Conservation (phyloP, 1,139 yeast species). For the Petasospora fabianii region DNA sequence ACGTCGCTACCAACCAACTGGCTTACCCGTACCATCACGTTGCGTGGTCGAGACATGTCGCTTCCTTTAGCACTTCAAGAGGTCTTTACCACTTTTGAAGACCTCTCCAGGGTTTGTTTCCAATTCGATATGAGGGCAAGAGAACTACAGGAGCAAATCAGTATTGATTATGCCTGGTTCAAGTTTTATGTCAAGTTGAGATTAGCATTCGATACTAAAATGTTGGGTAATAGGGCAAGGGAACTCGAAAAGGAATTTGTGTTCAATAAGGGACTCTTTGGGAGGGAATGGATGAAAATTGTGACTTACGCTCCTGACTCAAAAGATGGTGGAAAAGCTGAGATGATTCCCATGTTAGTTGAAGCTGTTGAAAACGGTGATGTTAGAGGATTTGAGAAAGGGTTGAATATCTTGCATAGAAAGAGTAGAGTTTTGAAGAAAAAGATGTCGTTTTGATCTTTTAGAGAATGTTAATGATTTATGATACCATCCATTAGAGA, state of each 20-base stretch:
- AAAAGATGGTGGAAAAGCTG: constrained; percentile 30
- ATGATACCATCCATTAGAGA: no score
- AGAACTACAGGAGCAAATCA: constrained; percentile 44
- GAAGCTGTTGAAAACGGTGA: constrained; percentile 35
- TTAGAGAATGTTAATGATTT: no score
- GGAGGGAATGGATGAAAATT: constrained; percentile 42
- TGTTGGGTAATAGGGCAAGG: constrained; percentile 50
- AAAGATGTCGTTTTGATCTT: no score
- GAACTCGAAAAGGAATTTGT: constrained; percentile 44
- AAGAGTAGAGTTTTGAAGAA: no score
- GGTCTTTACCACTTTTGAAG: constrained; percentile 12
- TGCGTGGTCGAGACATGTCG: constrained; percentile 1
- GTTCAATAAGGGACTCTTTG: constrained; percentile 28
- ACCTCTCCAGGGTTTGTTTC: constrained; percentile 11
- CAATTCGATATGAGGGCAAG: constrained; percentile 37
- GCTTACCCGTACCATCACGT: constrained; percentile 19
- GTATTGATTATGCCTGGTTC: constrained; percentile 72
- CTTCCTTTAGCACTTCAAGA: constrained; percentile 2
- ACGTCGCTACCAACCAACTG: constrained; percentile 35
- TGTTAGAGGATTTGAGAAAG: no score
- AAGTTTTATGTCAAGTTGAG: constrained; percentile 51
- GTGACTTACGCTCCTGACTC: constrained; percentile 39
- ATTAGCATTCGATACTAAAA: constrained; percentile 54
- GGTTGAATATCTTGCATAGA: no score
- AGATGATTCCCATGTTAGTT: constrained; percentile 37